phyloP scores from a whole-genome alignment of 495 filamentous ascomycete species.

The Penicillium riverlandense region DNA sequence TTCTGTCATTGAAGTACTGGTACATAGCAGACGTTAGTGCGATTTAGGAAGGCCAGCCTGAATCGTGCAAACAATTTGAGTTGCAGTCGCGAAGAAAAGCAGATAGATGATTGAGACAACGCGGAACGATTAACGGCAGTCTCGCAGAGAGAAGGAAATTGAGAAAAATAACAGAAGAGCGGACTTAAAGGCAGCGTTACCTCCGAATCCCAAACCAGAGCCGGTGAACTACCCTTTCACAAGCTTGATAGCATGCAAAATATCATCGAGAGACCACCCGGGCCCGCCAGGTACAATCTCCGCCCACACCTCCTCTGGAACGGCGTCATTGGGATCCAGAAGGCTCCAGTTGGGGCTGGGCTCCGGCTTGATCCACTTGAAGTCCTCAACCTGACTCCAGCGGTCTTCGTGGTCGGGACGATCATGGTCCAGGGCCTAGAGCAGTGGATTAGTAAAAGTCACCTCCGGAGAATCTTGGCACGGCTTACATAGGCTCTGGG shows the following conservation, averaged over 20 bases:
- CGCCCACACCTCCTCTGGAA: constrained; percentile 61
- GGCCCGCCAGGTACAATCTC: constrained; percentile 59
- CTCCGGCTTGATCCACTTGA: constrained; percentile 88
- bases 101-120: no score
- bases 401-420: constrained; percentile 45
- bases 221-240: constrained; percentile 12
- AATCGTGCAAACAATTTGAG: no score
- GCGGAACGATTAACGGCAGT: no score
- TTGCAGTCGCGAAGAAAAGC: no score
- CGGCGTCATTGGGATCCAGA: constrained; percentile 51
- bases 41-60: no score
- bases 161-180: no score
- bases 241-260: constrained; percentile 54
- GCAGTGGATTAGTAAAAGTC: neutral
- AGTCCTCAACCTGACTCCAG: constrained; percentile 91
- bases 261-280: constrained; percentile 57
- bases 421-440: constrained; percentile 31
- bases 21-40: no score
- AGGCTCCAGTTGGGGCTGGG: constrained; percentile 85
- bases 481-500: constrained; percentile 59
- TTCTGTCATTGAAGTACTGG: no score
- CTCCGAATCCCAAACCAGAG: neutral
- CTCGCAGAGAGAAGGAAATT: no score
- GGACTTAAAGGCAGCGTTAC: neutral
- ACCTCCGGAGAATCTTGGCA: no score